Evolutionary conservation across 371 early-diverging fungal genomes (phyloP).

Genomic region (Choanephora cucurbitarum): DNA sequence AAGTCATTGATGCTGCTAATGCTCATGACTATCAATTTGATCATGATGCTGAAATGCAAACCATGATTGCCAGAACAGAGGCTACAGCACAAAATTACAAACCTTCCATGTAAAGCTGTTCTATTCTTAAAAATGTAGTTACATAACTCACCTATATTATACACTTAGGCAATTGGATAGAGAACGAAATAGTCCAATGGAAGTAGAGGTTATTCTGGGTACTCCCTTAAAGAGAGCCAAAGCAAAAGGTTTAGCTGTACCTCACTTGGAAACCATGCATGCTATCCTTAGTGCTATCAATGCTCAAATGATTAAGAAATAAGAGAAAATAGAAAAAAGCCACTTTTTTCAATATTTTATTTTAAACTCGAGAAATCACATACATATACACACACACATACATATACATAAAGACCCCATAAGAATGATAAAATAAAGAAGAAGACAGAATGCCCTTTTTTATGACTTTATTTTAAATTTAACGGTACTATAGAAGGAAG

Average conservation of each 20-base stretch:
- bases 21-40: slow-evolving; percentile 52
- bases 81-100: slow-evolving; percentile 57
- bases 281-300: slow-evolving; percentile 21
- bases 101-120: slow-evolving; percentile 58
- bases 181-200: slow-evolving; percentile 63
- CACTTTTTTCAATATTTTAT: no score
- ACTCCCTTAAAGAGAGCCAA: slow-evolving; percentile 62
- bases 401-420: no score
- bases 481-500: slow-evolving; percentile 2
- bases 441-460: not conserved
- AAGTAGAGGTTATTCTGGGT: slow-evolving; percentile 67
- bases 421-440: no score
- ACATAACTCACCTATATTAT: no score
- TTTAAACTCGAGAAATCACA: no score
- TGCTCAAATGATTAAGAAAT: slow-evolving; percentile 3
- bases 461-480: not conserved
- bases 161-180: slow-evolving; percentile 64
- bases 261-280: slow-evolving; percentile 40
- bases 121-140: not conserved
- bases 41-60: slow-evolving; percentile 42
- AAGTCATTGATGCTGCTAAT: slow-evolving; percentile 62
- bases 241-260: slow-evolving; percentile 43
- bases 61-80: slow-evolving; percentile 50
- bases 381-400: no score
- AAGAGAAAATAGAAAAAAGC: not conserved